phyloP scores from a whole-genome alignment of 2,329 filamentous ascomycete genomes.

The Dactylellina haptotyla region DNA sequence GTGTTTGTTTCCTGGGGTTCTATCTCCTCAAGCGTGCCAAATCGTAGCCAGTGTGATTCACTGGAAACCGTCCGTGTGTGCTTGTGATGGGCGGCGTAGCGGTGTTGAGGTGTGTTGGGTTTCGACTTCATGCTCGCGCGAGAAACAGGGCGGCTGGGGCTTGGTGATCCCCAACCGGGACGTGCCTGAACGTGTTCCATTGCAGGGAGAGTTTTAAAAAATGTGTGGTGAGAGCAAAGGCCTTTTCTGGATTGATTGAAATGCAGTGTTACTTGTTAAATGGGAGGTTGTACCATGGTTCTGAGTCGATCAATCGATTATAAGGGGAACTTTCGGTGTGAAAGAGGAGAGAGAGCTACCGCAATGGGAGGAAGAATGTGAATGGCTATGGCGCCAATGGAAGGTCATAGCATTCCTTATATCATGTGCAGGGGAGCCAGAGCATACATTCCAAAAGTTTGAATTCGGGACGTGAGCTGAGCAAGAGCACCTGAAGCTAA shows the following conservation, averaged over 20 bases:
- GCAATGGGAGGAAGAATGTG: constrained; percentile 6
- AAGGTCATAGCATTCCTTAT: constrained; percentile 41
- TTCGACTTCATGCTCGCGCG: constrained; percentile 32
- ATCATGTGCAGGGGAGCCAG: constrained; percentile 16
- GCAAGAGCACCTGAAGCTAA: constrained; percentile 29
- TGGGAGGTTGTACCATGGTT: constrained; percentile 27
- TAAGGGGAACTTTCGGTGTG: background rate
- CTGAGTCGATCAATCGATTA: constrained; percentile 40
- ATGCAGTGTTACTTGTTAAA: background rate
- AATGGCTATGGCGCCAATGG: constrained; percentile 30
- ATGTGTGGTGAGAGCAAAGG: background rate
- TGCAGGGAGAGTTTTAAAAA: background rate
- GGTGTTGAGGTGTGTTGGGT: constrained; percentile 27
- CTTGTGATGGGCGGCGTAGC: constrained; percentile 33
- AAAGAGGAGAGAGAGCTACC: constrained; percentile 17
- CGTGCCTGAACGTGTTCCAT: constrained; percentile 31
- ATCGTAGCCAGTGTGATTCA: constrained; percentile 51
- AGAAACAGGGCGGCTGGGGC: constrained; percentile 42
- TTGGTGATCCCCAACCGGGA: constrained; percentile 13
- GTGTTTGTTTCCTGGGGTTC: background rate
- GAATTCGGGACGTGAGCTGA: constrained; percentile 32
- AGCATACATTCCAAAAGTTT: constrained; percentile 25
- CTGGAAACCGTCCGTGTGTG: constrained; percentile 46
- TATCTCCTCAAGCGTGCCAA: constrained; percentile 36
- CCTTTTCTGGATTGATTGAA: background rate